Evolutionary conservation across 352 stramenopile species (phyloP), one percentile per base, ranked within the genome.

Genomic region (Phytophthora pseudosyringae): DNA sequence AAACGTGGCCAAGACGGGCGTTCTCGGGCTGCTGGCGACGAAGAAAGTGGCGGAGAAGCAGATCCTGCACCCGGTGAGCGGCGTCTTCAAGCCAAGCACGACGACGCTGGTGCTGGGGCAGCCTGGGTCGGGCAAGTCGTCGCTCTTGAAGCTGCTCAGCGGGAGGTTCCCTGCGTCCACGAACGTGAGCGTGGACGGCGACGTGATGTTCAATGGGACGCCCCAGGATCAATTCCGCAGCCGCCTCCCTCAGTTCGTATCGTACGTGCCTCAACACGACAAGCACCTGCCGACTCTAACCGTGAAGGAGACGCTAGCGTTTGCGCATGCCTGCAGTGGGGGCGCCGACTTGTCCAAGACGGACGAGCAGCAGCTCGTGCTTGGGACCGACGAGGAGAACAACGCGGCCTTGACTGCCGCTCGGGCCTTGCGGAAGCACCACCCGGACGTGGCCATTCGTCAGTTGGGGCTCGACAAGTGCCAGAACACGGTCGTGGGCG

Each of bases 61-160:
- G 21, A 21, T 21, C 21, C 21, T 21, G 21, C 21, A 21, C 21
- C 21, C 21, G 21, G 47, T 70, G 7, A 71, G 49, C 18, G 56
- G 63, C 4, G 68, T 64, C 7, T 61, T 80, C 21, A 76, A 76
- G 46, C 64, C 69, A 1, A 40, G 58, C 12, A 66, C 58, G 11
- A 60, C 54, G 48, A 66, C 58, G 4, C 49, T 66, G 21, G 58
- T 66, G 5, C 58, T 66, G 9, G 58, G 58, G 0, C 58, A 66
- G 33, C 58, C 58, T 52, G 58, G 58, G 10, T 66, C 58, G 29
- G 58, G 58, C 40, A 66, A 60, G 49, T 66, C 58, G 16, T 56
- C 59, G 26, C 44, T 77, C 9, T 62, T 77, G 65, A 77, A 77
- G 36, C 18, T 72, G 25, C 46, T 77, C 3, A 68, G 65, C 16